Percentiles rank a stretch among this genome's conserved stretches.
These are phyloP conservation scores for Litsea cubeba DNA, from an alignment of 164 flowering plant genomes.

Conservation along the genomic window DNA sequence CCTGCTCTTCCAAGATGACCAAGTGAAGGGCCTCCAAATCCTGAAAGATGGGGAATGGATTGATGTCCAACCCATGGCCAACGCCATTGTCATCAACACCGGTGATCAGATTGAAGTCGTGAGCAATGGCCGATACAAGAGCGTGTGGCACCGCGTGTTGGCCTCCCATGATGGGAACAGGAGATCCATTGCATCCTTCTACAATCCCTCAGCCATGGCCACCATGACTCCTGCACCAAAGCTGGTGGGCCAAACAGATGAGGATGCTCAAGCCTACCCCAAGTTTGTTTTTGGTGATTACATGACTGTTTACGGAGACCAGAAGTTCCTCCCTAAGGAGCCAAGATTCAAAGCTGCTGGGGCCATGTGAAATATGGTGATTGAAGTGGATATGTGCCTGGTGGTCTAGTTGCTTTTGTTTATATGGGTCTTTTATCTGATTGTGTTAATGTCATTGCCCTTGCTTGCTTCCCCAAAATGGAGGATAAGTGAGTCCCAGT, in stretches of 20 bases:
- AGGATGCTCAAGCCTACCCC: conserved; percentile 36
- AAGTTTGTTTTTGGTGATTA: conserved; percentile 83
- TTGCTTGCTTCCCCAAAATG: neutral
- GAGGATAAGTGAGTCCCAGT: neutral
- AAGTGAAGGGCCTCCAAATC: conserved; percentile 71
- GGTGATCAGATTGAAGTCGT: conserved; percentile 93
- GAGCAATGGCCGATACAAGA: conserved; percentile 86
- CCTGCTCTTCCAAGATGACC: conserved; percentile 82
- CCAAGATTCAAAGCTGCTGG: conserved; percentile 80
- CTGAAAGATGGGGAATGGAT: conserved; percentile 80
- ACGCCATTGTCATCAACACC: conserved; percentile 81
- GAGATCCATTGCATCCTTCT: conserved; percentile 86
- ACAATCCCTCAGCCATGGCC: conserved; percentile 73
- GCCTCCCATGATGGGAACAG: conserved; percentile 52
- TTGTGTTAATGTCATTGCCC: neutral
- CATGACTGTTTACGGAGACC: conserved; percentile 67
- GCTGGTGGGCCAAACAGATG: conserved; percentile 24
- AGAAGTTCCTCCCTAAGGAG: conserved; percentile 88
- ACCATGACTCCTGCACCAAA: conserved; percentile 70
- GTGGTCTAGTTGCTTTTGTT: neutral
- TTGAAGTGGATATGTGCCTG: neutral
- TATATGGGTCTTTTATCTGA: neutral
- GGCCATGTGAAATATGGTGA: conserved; percentile 3
- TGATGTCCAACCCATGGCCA: conserved; percentile 73
- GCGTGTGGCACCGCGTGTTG: conserved; percentile 79